Percentiles rank a stretch among this genome's conserved stretches.
Conservation (phyloP, 1,139 yeast species). For the Komagataea norvegica region DNA sequence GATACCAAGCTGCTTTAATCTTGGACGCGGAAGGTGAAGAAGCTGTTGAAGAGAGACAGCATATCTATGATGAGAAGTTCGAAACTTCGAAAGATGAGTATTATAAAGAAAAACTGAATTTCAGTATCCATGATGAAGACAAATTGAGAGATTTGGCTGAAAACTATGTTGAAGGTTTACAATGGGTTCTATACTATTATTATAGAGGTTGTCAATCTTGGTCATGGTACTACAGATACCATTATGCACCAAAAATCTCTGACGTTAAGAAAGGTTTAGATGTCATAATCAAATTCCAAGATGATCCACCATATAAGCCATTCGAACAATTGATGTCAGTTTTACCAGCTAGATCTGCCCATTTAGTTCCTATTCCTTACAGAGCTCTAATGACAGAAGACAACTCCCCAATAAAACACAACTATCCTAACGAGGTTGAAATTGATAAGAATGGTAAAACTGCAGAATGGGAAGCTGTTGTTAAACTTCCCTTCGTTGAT, state of each 20-base stretch:
- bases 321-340: slow-evolving; percentile 98
- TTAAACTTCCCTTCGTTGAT: slow-evolving; percentile 90
- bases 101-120: slow-evolving; percentile 72
- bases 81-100: slow-evolving; percentile 78
- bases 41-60: slow-evolving; percentile 55
- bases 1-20: slow-evolving; percentile 68
- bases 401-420: slow-evolving; percentile 81
- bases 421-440: slow-evolving; percentile 86
- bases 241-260: slow-evolving; percentile 90
- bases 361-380: slow-evolving; percentile 72
- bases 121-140: slow-evolving; percentile 53
- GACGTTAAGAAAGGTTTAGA: slow-evolving; percentile 72
- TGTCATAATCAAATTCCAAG: slow-evolving; percentile 55
- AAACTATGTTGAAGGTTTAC: slow-evolving; percentile 88
- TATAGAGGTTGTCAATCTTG: slow-evolving; percentile 89
- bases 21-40: slow-evolving; percentile 58
- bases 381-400: slow-evolving; percentile 87
- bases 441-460: slow-evolving; percentile 92
- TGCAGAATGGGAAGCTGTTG: slow-evolving; percentile 98
- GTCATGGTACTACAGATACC: slow-evolving; percentile 90
- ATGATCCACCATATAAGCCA: slow-evolving; percentile 81
- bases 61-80: slow-evolving; percentile 68
- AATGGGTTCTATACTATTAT: slow-evolving; percentile 91
- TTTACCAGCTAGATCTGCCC: slow-evolving; percentile 85
- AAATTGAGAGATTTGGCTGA: slow-evolving; percentile 60